Percentiles rank a stretch among this genome's conserved stretches.
Conservation (phyloP, 257 asterid species). For the Cordia subcordata region DNA sequence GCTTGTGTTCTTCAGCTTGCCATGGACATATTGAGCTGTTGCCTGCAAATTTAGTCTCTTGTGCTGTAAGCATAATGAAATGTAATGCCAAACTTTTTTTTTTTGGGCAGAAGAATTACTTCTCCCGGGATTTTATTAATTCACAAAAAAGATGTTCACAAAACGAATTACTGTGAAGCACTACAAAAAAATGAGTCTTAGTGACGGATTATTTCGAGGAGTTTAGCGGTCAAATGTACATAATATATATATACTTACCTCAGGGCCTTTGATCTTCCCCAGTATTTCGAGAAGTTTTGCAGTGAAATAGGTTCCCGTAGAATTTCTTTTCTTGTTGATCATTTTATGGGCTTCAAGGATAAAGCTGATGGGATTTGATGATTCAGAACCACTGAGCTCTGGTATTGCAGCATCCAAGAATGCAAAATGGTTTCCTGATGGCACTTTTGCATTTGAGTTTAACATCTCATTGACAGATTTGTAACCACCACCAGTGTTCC, state of each 20-base stretch:
- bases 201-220: too few species aligned
- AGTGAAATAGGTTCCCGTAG: constrained; percentile 39
- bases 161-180: too few species aligned
- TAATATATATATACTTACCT: too few species aligned
- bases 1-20: constrained; percentile 59
- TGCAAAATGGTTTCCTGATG: constrained; percentile 58
- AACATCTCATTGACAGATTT: constrained; percentile 59
- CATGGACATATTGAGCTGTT: constrained; percentile 45
- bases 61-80: too few species aligned
- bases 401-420: constrained; percentile 50
- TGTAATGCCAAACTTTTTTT: too few species aligned
- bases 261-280: constrained; percentile 39
- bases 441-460: constrained; percentile 36
- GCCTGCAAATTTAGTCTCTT: constrained; percentile 37
- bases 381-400: too few species aligned
- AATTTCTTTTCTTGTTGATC: constrained; percentile 47
- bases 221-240: too few species aligned
- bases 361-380: constrained; percentile 45
- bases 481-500: constrained; percentile 54
- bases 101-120: too few species aligned
- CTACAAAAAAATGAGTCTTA: background rate
- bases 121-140: too few species aligned
- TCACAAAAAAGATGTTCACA: too few species aligned
- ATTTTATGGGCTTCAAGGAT: constrained; percentile 33
- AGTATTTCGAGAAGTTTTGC: constrained; percentile 38